Percentiles rank a stretch among this genome's conserved stretches.
phyloP scores from a whole-genome alignment of 2,329 filamentous ascomycete genomes.

The Fusarium sp. region DNA sequence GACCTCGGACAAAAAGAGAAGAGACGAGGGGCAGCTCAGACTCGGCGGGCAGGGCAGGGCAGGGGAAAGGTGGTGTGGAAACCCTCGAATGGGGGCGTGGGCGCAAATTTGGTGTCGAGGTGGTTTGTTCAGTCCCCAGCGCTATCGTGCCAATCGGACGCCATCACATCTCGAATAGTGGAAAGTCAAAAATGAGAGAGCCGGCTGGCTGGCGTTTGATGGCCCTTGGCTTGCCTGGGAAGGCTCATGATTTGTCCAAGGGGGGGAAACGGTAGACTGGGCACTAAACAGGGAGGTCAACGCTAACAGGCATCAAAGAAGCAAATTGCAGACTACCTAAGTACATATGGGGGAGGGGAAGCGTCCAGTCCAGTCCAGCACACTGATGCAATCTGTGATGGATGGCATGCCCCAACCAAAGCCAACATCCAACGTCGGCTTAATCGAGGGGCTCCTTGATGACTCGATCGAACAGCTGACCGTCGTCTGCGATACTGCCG shows the following conservation, averaged over 20 bases:
- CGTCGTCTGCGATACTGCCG: neutral
- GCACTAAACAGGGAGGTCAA: slow-evolving; percentile 27
- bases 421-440: neutral
- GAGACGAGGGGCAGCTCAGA: slow-evolving; percentile 8
- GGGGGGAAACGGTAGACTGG: slow-evolving; percentile 10
- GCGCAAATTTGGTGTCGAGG: slow-evolving; percentile 35
- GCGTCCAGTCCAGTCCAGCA: neutral
- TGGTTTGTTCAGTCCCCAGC: slow-evolving; percentile 28
- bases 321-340: slow-evolving; percentile 24
- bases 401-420: neutral
- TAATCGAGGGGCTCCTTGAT: neutral
- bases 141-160: slow-evolving; percentile 48
- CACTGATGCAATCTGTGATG: slow-evolving; percentile 26
- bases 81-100: slow-evolving; percentile 28
- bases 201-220: slow-evolving; percentile 19
- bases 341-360: neutral
- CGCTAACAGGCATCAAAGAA: slow-evolving; percentile 36
- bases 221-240: slow-evolving; percentile 13
- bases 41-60: neutral
- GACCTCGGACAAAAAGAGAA: neutral
- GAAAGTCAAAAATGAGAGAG: slow-evolving; percentile 41
- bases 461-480: neutral
- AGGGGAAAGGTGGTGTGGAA: slow-evolving; percentile 25
- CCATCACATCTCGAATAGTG: slow-evolving; percentile 44
- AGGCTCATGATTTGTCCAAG: slow-evolving; percentile 19